phyloP scores from a whole-genome alignment of 2,329 filamentous ascomycete genomes.

The Botrytis paeoniae region DNA sequence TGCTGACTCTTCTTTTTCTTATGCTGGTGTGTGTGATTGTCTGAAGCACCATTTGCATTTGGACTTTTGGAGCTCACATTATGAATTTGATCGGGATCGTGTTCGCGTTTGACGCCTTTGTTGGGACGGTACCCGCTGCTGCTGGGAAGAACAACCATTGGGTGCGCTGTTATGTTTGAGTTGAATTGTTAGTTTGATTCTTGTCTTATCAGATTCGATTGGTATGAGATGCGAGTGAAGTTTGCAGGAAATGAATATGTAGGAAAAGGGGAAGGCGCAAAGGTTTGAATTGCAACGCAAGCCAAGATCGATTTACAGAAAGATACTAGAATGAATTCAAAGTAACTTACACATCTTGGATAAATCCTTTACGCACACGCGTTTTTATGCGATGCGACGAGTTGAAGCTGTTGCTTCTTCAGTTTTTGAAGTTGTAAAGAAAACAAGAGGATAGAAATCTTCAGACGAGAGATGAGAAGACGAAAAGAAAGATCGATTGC shows the following conservation, averaged over 20 bases:
- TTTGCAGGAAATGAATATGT: background rate
- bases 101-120: background rate
- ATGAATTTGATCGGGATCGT: slow-evolving; percentile 1
- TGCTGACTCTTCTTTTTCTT: background rate
- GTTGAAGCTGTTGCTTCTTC: background rate
- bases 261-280: background rate
- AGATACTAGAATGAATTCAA: background rate
- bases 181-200: background rate
- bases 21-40: background rate
- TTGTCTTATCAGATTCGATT: background rate
- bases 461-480: background rate
- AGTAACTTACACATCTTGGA: slow-evolving; percentile 11
- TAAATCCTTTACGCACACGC: background rate
- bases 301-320: background rate
- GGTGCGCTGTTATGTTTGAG: background rate
- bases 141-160: slow-evolving; percentile 3
- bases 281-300: too few species aligned
- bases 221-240: too few species aligned
- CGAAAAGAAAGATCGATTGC: background rate
- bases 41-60: background rate
- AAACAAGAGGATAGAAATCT: background rate
- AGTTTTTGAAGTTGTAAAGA: background rate
- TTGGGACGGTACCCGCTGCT: background rate
- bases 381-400: background rate
- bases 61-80: background rate